Base-by-base conservation (phyloP, 768 basidiomycete genomes). In the Boletus bicolor region DNA sequence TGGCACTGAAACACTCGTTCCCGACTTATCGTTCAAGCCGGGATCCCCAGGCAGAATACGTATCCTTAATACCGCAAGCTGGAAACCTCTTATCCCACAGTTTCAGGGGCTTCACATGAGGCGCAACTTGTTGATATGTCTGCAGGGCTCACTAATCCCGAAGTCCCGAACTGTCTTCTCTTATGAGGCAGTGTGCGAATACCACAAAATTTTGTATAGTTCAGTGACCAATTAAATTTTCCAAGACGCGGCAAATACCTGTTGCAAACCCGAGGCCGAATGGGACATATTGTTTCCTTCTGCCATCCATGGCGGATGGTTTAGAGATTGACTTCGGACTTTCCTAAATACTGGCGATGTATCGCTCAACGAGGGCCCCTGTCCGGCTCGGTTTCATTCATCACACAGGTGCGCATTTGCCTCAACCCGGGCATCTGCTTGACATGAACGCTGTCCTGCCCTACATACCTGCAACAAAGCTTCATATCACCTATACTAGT, bases 1-100 rank as follows among this genome's bases (percentile, higher is more conserved):
- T 44, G 19, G 26, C 26, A 28, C 39, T 60, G 57, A 58, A 59
- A 58, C 44, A 34, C 55, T 32, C 38, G 8, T 12, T 35, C 21
- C 38, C 15, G 28, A 36, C 43, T 39, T 34, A 30, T 43, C 32
- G 32, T 35, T 21, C 57, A 28, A 30, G 45, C n/a, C 38, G 15
- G 21, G 21, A 24, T 24, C 38, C 28, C 28, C 28, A 19, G 21
- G 52, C 37, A 35, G 34, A 45, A 28, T 17, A 37, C 9, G 41
- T 24, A 35, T 44, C 51, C 30, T 53, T 54, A 48, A 38, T 46
- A 60, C 58, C 58, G 49, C 39, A 12, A 10, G 39, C 26, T 24
- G 21, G 19, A 32, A 44, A 17, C n/a, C 2, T 4, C n/a, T 5
- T 48, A 47, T 58, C 56, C 49, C 57, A 47, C 56, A 47, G 28